Evolutionary conservation across 805 yeast species (phyloP), one percentile per base, ranked within the genome.

Genomic region (Kurtzmaniella cleridarum): DNA sequence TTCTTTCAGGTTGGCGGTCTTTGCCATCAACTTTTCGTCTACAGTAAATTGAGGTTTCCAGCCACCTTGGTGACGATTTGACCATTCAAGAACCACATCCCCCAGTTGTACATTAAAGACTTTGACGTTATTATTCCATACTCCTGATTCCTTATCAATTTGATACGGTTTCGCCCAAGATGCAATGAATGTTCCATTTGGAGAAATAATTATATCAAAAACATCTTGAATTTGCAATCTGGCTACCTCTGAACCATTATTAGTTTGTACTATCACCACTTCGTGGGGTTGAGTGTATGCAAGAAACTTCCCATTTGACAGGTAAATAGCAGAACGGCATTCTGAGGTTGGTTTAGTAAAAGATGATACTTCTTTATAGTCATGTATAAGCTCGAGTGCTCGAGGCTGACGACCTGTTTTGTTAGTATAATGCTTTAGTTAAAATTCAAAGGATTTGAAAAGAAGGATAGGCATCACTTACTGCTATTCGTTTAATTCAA

Each of bases 31-130:
- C 47, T 75, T 69, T 68, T 89, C 96, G 59, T 89, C 93, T 43
- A 75, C 73, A 7, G 95, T 84, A 59, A 82, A 89, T 64, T 88
- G 95, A n/a, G 95, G 84, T 57, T 78, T 76, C 97, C 98, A 91
- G 18, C 91, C 91, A 45, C 79, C 77, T 66, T 91, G 97, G 37
- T 79, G 79, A 62, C 84, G 86, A 48, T 86, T 84, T 37, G 83
- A 69, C 72, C 84, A 89, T 46, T 79, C 74, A 43, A 73, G 75
- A 37, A 78, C 64, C 37, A 76, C 64, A 39, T 65, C 66, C 18
- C 66, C 63, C 32, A 50, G 51, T 32, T 60, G 60, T 36, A 84
- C 63, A 47, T 78, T 73, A 77, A 84, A 88, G 41, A 93, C 74
- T 55, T 79, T 78, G 46, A 91, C 87, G 62, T 93, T 93, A 45